Conservation (phyloP, 2,329 filamentous ascomycete species). For the Alternaria gansuensis region DNA sequence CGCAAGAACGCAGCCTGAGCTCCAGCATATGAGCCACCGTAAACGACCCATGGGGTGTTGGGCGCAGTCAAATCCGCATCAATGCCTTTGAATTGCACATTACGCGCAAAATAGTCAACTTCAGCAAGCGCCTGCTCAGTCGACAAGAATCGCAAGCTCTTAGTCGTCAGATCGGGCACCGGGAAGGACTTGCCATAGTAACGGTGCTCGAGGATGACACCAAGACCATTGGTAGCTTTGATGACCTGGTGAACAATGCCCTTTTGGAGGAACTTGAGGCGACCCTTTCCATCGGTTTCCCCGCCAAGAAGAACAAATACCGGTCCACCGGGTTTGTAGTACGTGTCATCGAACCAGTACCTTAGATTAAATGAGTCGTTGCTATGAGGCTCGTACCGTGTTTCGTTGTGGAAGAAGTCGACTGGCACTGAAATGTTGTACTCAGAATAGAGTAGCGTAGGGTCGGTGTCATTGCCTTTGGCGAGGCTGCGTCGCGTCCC, state of each 20-base stretch:
- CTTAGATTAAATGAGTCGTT: constrained; percentile 73
- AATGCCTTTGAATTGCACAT: constrained; percentile 75
- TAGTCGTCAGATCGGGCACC: constrained; percentile 68
- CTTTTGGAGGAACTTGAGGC: constrained; percentile 77
- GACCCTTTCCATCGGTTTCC: constrained; percentile 70
- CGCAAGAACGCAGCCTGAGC: constrained; percentile 80
- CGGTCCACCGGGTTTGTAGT: constrained; percentile 80
- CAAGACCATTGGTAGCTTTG: constrained; percentile 72
- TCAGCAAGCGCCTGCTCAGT: constrained; percentile 86
- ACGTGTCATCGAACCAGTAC: constrained; percentile 83
- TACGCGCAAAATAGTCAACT: constrained; percentile 78
- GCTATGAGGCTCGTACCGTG: constrained; percentile 78
- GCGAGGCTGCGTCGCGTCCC: constrained; percentile 30
- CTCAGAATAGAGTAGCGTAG: constrained; percentile 55
- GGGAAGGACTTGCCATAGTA: constrained; percentile 86
- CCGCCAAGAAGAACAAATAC: constrained; percentile 80
- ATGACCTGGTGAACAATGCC: constrained; percentile 77
- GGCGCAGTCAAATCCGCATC: constrained; percentile 71
- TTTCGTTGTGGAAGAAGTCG: constrained; percentile 86
- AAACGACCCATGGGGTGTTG: constrained; percentile 75
- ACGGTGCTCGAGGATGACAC: constrained; percentile 83
- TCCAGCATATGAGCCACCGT: constrained; percentile 86
- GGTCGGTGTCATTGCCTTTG: constrained; percentile 48
- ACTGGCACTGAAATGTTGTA: constrained; percentile 67
- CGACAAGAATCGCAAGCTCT: constrained; percentile 80